Base-by-base conservation (phyloP, 805 yeast genomes). In the Debaryomyces hansenii region DNA sequence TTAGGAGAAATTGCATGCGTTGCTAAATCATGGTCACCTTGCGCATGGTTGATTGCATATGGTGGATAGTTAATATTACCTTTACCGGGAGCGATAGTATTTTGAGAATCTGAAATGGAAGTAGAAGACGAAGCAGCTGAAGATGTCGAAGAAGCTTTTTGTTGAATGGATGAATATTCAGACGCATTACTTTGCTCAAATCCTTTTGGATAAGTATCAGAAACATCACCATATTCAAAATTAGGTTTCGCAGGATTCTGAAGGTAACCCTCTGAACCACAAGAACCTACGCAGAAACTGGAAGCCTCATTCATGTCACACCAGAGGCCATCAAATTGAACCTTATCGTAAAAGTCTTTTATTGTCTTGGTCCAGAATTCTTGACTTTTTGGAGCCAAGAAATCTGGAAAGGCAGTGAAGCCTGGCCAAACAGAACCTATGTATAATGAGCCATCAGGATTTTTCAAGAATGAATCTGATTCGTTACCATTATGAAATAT, bases 1-100 rank as follows among this genome's bases (percentile, higher is more conserved):
- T 62, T 62, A 9, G 66, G 63, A 14, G 60, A 49, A 10, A 62
- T 56, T n/a, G 52, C 62, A 44, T 61, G 66, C 5, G 54, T 48
- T 10, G 62, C 62, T 20, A 57, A 43, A 41, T 57, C 62, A 29
- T 49, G 54, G 35, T 53, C 49, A 12, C 53, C 61, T 46, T 62
- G 66, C 15, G 36, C 47, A 47, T 63, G 52, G 47, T 62, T 58
- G 46, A 65, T 61, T 9, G 62, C 66, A 46, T 65, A 65, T 14
- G 69, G 69, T n/a, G 70, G 70, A 47, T 60, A 61, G 46, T 60
- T 58, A 42, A 65, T 48, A 41, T 62, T 65, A n/a, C 67, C 59
- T 46, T 57, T 57, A 1, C 60, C 54, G 48, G 63, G 57, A n/a
- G 47, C 48, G 18, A 51, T 37, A 29, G 54, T 53, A 41, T 60